Percentiles rank a stretch among this genome's conserved stretches.
phyloP scores from a whole-genome alignment of 768 basidiomycete genomes.

The Plicaturopsis crispa region DNA sequence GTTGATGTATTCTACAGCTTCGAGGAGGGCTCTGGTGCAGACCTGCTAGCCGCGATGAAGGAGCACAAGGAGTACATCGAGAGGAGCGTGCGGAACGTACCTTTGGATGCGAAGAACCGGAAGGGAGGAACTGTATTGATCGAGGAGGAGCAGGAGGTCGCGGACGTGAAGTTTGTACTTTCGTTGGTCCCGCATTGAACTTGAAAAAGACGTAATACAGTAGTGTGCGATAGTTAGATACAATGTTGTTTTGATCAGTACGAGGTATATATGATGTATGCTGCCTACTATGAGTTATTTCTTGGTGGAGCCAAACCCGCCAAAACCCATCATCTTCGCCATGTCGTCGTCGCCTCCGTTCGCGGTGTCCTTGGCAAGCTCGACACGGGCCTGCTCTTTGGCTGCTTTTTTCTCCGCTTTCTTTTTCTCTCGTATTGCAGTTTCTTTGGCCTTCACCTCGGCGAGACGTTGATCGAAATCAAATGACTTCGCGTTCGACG shows the following conservation, averaged over 20 bases:
- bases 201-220: constrained; percentile 20
- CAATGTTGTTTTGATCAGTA: constrained; percentile 7
- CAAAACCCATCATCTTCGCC: constrained; percentile 85
- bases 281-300: no score
- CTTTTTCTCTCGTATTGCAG: constrained; percentile 57
- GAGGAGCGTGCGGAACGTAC: constrained; percentile 69
- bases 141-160: constrained; percentile 84
- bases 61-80: constrained; percentile 64
- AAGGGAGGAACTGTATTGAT: constrained; percentile 42
- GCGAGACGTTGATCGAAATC: constrained; percentile 89
- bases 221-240: constrained; percentile 8
- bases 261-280: constrained; percentile 4
- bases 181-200: constrained; percentile 51
- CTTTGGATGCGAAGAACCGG: constrained; percentile 48
- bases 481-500: constrained; percentile 79
- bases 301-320: constrained; percentile 83
- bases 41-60: constrained; percentile 55
- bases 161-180: constrained; percentile 69
- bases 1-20: constrained; percentile 83
- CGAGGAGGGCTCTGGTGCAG: constrained; percentile 57
- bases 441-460: constrained; percentile 73
- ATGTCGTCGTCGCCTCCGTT: constrained; percentile 55
- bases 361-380: constrained; percentile 46
- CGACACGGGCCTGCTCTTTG: constrained; percentile 63
- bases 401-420: constrained; percentile 76